A percentile compares a stretch with the other conserved stretches of the same genome.
These are phyloP conservation scores for Canariomyces notabilis DNA, from an alignment of 2,329 filamentous ascomycete species.

Conservation along the genomic window DNA sequence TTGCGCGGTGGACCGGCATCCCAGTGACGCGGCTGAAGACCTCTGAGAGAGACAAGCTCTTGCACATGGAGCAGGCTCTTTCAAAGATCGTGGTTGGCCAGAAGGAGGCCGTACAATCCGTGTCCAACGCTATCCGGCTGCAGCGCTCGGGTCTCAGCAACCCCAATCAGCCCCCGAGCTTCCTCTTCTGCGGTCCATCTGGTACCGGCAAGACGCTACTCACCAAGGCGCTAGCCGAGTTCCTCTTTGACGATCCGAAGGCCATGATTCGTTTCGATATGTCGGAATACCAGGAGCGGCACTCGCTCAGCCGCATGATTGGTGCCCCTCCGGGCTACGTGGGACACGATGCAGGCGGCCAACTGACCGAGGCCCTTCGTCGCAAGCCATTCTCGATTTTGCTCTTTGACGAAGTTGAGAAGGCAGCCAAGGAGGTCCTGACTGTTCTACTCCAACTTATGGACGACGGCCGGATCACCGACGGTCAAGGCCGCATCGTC, in stretches of 20 bases:
- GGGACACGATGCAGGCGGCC: constrained; percentile 90
- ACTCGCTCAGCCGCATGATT: constrained; percentile 94
- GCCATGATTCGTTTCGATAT: constrained; percentile 99
- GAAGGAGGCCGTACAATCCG: constrained; percentile 84
- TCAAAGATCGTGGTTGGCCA: constrained; percentile 85
- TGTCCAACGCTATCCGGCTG: constrained; percentile 92
- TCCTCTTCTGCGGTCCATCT: constrained; percentile 97
- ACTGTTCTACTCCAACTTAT: constrained; percentile 98
- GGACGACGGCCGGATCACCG: constrained; percentile 97
- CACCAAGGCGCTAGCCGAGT: constrained; percentile 94
- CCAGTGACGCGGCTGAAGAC: constrained; percentile 91
- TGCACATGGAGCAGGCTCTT: constrained; percentile 90
- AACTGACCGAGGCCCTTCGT: constrained; percentile 89
- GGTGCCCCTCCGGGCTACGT: constrained; percentile 96
- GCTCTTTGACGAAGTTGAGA: constrained; percentile 96
- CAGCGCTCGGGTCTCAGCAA: constrained; percentile 93
- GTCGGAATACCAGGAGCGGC: constrained; percentile 98
- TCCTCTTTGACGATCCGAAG: constrained; percentile 95
- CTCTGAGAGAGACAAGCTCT: constrained; percentile 95
- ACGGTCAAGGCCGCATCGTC: constrained; percentile 90
- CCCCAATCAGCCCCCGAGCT: constrained; percentile 93
- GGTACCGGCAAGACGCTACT: constrained; percentile 97
- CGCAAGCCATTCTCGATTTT: constrained; percentile 96
- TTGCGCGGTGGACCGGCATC: constrained; percentile 96
- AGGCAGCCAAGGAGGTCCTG: constrained; percentile 94